These are phyloP conservation scores for Syncephalis plumigaleata DNA, from an alignment of 371 early-diverging fungal species.

Conservation along the genomic window DNA sequence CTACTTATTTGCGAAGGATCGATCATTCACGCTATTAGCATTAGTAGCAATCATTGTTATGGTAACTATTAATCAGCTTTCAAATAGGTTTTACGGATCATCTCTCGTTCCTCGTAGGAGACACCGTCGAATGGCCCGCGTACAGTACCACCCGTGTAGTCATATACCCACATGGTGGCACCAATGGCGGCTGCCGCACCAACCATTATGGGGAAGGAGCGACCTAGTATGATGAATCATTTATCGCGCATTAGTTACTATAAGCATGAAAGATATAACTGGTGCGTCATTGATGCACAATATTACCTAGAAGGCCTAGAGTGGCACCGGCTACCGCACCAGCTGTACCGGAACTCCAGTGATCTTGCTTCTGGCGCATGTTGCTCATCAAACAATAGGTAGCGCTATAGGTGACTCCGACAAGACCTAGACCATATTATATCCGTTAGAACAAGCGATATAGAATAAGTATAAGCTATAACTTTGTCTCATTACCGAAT, in stretches of 20 bases:
- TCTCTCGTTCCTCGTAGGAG: background rate
- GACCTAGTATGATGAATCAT: background rate
- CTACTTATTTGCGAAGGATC: no score
- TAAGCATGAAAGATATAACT: no score
- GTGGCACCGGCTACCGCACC: background rate
- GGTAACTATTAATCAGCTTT: background rate
- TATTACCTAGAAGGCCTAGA: background rate
- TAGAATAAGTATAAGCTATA: no score
- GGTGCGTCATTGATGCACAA: no score
- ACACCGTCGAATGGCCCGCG: background rate
- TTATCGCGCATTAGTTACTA: no score
- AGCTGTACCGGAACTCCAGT: background rate
- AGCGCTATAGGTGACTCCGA: background rate
- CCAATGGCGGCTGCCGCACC: background rate
- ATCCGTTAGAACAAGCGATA: no score
- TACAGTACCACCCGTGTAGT: background rate
- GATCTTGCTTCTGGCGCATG: background rate
- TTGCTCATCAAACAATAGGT: background rate
- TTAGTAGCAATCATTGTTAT: no score
- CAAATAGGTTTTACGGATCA: background rate
- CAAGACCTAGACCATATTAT: no score
- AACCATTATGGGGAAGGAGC: background rate
- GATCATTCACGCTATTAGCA: no score
- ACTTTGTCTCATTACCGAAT: no score
- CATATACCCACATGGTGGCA: background rate